These are phyloP conservation scores for Biancaea sappan DNA, from an alignment of 306 rosid genomes.

Conservation along the genomic window DNA sequence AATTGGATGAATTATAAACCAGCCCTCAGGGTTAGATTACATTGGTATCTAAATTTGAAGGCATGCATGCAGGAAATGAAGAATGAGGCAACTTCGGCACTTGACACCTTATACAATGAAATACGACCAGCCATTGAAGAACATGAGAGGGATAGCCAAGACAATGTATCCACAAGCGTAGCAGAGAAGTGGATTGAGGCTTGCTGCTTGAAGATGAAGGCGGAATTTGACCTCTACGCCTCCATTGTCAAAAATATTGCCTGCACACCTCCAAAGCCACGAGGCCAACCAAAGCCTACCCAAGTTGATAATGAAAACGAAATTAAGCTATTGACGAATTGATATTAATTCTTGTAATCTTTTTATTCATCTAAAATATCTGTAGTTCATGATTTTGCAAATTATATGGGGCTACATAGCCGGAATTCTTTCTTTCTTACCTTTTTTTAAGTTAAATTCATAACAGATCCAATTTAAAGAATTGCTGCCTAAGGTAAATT, in stretches of 20 bases:
- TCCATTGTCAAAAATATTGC: constrained; percentile 63
- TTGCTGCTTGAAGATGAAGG: constrained; percentile 78
- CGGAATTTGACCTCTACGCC: constrained; percentile 81
- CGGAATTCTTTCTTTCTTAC: not conserved
- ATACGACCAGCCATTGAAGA: constrained; percentile 98
- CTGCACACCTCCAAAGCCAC: constrained; percentile 48
- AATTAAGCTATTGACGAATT: constrained; percentile 51
- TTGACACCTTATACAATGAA: constrained; percentile 79
- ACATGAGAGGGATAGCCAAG: constrained; percentile 92
- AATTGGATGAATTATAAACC: not conserved
- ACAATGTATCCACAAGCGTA: constrained; percentile 80
- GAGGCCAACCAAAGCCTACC: constrained; percentile 44
- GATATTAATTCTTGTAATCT: constrained; percentile 31
- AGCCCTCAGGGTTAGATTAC: not conserved
- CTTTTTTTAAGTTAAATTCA: constrained; percentile 7
- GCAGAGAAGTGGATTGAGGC: constrained; percentile 98
- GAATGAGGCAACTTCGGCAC: constrained; percentile 57
- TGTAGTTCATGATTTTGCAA: constrained; percentile 14
- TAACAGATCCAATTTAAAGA: not conserved
- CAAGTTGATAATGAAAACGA: constrained; percentile 50
- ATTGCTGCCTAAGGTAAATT: too few relatives aligned
- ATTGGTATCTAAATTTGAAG: constrained; percentile 1
- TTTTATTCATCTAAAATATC: constrained; percentile 3
- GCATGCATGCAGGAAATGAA: constrained; percentile 59
- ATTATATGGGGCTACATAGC: not conserved